These are phyloP conservation scores for Cryptosporidium meleagridis DNA, from an alignment of 169 alveolate genomes.

Conservation along the genomic window DNA sequence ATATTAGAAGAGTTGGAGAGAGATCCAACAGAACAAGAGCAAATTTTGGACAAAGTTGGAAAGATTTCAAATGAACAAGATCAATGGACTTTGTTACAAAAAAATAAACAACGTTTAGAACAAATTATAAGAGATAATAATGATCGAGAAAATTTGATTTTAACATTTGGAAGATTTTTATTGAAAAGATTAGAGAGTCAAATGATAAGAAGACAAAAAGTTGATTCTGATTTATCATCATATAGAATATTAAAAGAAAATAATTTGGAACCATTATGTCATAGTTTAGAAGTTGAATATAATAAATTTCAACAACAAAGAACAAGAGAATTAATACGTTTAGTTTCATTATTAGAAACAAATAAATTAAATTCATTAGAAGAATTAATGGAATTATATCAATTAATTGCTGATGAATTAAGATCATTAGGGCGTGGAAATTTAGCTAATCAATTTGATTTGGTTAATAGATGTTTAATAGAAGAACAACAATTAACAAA, in stretches of 20 bases:
- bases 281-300: slow-evolving; percentile 69
- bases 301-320: slow-evolving; percentile 69
- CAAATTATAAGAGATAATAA: slow-evolving; percentile 46
- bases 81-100: slow-evolving; percentile 69
- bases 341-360: slow-evolving; percentile 62
- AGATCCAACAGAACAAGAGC: slow-evolving; percentile 57
- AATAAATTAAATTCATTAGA: slow-evolving; percentile 61
- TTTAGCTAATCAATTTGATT: slow-evolving; percentile 70
- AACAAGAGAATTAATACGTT: slow-evolving; percentile 60
- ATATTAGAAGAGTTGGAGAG: slow-evolving; percentile 54
- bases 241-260: slow-evolving; percentile 56
- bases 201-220: slow-evolving; percentile 66
- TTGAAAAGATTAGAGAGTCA: slow-evolving; percentile 48
- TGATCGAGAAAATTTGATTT: slow-evolving; percentile 50
- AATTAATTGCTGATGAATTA: slow-evolving; percentile 71
- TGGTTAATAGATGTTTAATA: slow-evolving; percentile 67
- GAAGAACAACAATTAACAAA: slow-evolving; percentile 70
- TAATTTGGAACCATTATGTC: slow-evolving; percentile 71
- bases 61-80: slow-evolving; percentile 44
- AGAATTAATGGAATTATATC: slow-evolving; percentile 70
- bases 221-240: slow-evolving; percentile 59
- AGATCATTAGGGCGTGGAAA: slow-evolving; percentile 75
- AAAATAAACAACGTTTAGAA: slow-evolving; percentile 36
- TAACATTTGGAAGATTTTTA: slow-evolving; percentile 53
- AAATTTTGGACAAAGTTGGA: slow-evolving; percentile 40